A percentile compares a stretch with the other conserved stretches of the same genome.
phyloP scores from a whole-genome alignment of 2,329 filamentous ascomycete species.

The Pseudocercospora crystallina region DNA sequence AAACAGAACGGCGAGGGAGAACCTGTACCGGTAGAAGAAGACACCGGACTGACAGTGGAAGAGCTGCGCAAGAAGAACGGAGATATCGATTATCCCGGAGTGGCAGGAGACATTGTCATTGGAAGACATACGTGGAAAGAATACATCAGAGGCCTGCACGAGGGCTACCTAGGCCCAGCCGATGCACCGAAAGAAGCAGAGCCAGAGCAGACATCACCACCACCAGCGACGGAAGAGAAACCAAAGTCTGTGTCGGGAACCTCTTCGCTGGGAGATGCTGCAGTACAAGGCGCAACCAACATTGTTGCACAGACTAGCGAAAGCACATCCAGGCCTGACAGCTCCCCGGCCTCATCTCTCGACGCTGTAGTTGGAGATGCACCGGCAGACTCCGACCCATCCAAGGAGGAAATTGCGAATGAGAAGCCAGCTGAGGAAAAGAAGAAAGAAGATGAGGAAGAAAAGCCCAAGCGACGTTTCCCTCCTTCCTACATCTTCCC shows the following conservation, averaged over 20 bases:
- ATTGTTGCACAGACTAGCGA: slow-evolving; percentile 6
- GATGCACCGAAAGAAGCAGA: slow-evolving; percentile 54
- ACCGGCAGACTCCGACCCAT: slow-evolving; percentile 3
- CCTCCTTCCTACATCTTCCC: slow-evolving; percentile 73
- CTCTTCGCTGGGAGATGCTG: slow-evolving; percentile 30
- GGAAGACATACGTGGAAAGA: slow-evolving; percentile 97
- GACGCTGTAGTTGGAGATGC: slow-evolving; percentile 16
- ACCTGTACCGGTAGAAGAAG: slow-evolving; percentile 46
- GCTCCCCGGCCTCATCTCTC: slow-evolving; percentile 12
- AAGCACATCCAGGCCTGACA: not conserved
- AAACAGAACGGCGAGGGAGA: slow-evolving; percentile 58
- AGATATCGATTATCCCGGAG: slow-evolving; percentile 69
- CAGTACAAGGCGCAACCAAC: slow-evolving; percentile 25
- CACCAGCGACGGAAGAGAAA: slow-evolving; percentile 10
- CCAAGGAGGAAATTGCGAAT: slow-evolving; percentile 2
- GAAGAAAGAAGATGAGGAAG: slow-evolving; percentile 36
- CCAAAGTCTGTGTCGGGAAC: not conserved
- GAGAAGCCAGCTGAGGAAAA: slow-evolving; percentile 26
- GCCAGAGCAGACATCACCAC: slow-evolving; percentile 5
- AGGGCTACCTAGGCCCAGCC: slow-evolving; percentile 91
- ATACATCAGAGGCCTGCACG: slow-evolving; percentile 87
- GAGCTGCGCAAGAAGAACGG: slow-evolving; percentile 65
- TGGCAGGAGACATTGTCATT: slow-evolving; percentile 81
- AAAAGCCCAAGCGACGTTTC: slow-evolving; percentile 56
- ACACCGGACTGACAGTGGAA: slow-evolving; percentile 59